Conservation (phyloP, 257 asterid species). For the Nicotiana paniculata region DNA sequence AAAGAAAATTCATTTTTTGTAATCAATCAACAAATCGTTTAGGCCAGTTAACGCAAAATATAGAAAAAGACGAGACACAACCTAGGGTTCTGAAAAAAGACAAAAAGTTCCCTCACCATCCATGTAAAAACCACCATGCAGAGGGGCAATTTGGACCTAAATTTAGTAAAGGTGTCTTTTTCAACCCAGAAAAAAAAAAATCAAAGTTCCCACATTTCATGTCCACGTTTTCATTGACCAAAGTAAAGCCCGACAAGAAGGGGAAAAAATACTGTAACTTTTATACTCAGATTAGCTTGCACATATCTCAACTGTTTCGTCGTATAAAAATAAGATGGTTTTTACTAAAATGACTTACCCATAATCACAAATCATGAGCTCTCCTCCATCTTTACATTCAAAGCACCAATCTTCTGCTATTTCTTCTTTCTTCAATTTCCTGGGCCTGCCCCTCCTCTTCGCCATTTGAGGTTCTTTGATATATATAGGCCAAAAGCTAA, state of each 20-base stretch:
- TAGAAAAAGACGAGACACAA: not conserved
- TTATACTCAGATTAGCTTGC: not conserved
- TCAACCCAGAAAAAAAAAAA: not conserved
- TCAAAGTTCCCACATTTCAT: not conserved
- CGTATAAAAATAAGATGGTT: not conserved
- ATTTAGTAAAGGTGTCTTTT: not conserved
- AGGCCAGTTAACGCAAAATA: not conserved
- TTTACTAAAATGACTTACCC: conserved; percentile 21
- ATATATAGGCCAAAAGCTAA: not conserved
- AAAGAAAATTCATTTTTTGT: not conserved
- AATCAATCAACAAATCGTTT: not conserved
- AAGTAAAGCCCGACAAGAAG: not conserved
- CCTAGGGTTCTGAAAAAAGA: not conserved
- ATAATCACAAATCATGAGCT: conserved; percentile 57
- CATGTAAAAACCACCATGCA: not conserved
- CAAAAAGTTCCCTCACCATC: not conserved
- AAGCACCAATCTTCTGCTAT: conserved; percentile 72
- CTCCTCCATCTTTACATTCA: conserved; percentile 78
- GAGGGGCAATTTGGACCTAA: not conserved
- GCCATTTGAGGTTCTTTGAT: not conserved
- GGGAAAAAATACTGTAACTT: not conserved
- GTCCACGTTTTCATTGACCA: conserved; percentile 8
- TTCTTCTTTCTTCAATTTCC: conserved; percentile 35
- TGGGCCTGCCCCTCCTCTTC: conserved; percentile 31
- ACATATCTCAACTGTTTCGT: not conserved